Evolutionary conservation across 805 yeast genomes (phyloP), one percentile per base, ranked within the genome.

Genomic region (Lachancea nothofagi): DNA sequence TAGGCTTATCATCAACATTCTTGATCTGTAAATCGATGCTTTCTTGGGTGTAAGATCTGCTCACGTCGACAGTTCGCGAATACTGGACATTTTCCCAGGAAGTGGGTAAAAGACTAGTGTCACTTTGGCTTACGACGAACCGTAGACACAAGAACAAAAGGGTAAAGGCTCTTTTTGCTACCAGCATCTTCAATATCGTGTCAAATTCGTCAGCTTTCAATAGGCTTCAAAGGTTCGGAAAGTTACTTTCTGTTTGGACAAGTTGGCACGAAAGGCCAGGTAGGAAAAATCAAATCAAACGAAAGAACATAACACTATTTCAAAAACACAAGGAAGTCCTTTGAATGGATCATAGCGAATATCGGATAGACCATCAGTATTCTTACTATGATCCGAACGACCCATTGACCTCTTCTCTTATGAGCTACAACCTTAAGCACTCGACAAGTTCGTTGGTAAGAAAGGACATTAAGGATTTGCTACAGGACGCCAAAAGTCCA

Each of bases 41-140:
- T 55, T 83, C 94, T 48, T 75, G 76, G 29, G 77, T 71, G 57
- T 81, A 88, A 2, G 88, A 65, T 47, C 74, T 76, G 22, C 74
- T 55, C 36, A 88, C 70, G 52, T 87, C 96, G 26, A 86, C 53
- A 7, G 70, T 58, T 48, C 85, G 77, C 10, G 64, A 57, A 47
- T 75, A 70, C 22, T 76, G 70, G 23, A 64, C 53, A 59, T 86
- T 87, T 52, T 73, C 78, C 74, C 74, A 69, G 14, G 54, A 42
- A 27, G 34, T 40, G 4, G 56, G 53, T 19, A 27, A 12, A 8
- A 15, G n/a, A 5, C 13, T 19, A 13, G 26, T 24, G 25, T 25
- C 27, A 12, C 21, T 15, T 13, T 30, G 30, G 12, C 18, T 32
- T 4, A 31, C 20, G 5, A 38, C 41, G 26, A 25, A 9, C 21